phyloP scores from a whole-genome alignment of 768 basidiomycete genomes.

The Fomitopsis serialis region DNA sequence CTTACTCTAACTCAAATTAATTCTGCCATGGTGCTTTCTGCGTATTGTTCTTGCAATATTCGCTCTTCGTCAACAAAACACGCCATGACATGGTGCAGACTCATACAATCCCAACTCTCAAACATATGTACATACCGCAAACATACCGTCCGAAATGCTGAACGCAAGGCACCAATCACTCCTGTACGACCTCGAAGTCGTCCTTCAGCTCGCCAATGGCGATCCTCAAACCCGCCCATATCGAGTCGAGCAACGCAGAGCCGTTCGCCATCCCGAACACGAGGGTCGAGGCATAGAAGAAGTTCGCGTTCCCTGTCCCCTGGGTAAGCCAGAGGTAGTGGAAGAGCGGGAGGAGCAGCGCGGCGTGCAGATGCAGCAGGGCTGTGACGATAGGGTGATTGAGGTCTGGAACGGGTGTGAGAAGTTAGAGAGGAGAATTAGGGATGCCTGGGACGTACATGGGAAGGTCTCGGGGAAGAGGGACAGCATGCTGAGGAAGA shows the following conservation, averaged over 20 bases:
- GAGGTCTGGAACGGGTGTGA: slow-evolving; percentile 50
- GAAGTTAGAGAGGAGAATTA: not conserved
- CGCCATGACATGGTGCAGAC: too few relatives aligned
- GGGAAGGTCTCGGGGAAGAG: slow-evolving; percentile 82
- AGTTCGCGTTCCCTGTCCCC: slow-evolving; percentile 95
- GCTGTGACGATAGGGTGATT: slow-evolving; percentile 80
- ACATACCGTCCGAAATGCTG: too few relatives aligned
- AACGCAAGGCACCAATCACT: slow-evolving; percentile 29
- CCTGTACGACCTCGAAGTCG: slow-evolving; percentile 54
- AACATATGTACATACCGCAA: too few relatives aligned
- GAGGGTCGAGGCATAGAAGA: slow-evolving; percentile 93
- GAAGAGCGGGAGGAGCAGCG: slow-evolving; percentile 84
- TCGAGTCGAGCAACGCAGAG: slow-evolving; percentile 73
- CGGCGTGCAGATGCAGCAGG: slow-evolving; percentile 78
- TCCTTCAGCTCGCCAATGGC: slow-evolving; percentile 56
- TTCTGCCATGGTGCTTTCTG: too few relatives aligned
- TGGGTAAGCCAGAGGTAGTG: slow-evolving; percentile 87
- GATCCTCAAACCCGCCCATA: slow-evolving; percentile 78
- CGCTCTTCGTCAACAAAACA: too few relatives aligned
- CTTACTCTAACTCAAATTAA: too few relatives aligned
- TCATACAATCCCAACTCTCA: too few relatives aligned
- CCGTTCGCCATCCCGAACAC: slow-evolving; percentile 90
- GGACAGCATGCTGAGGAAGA: slow-evolving; percentile 76
- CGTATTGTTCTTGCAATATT: too few relatives aligned
- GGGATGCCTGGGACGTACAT: slow-evolving; percentile 46